A percentile compares a stretch with the other conserved stretches of the same genome.
phyloP scores from a whole-genome alignment of 768 basidiomycete genomes.

The Amanita polypyramis region DNA sequence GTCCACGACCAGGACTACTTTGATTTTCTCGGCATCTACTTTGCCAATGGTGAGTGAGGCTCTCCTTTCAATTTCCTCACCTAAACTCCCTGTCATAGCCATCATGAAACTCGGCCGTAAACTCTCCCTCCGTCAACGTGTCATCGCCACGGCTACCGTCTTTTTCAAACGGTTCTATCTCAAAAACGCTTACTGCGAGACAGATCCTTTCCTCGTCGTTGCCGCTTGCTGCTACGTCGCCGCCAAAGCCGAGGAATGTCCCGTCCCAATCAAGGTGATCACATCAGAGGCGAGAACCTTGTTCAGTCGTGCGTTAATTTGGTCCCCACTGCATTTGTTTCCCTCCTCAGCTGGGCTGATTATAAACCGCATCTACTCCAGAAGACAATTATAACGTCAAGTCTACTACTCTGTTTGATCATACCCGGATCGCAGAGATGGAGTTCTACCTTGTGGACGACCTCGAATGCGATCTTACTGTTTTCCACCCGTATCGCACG shows the following conservation, averaged over 20 bases:
- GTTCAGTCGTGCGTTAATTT: constrained; percentile 50
- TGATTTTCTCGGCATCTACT: constrained; percentile 80
- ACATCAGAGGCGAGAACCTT: constrained; percentile 72
- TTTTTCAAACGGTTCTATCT: constrained; percentile 97
- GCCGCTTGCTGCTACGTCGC: constrained; percentile 94
- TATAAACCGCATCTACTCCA: no score
- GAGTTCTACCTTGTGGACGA: constrained; percentile 98
- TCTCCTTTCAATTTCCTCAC: no score
- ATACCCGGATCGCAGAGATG: constrained; percentile 94
- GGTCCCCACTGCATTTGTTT: no score
- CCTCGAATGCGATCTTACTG: constrained; percentile 85
- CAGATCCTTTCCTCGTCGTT: constrained; percentile 88
- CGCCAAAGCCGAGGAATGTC: constrained; percentile 94
- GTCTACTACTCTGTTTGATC: constrained; percentile 82
- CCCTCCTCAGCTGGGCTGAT: not conserved
- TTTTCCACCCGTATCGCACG: constrained; percentile 94
- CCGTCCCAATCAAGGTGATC: constrained; percentile 89
- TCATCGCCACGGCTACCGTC: constrained; percentile 88
- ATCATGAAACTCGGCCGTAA: constrained; percentile 84
- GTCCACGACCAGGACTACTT: constrained; percentile 67
- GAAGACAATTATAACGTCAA: constrained; percentile 65
- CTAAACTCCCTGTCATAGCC: no score
- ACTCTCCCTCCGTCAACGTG: constrained; percentile 75
- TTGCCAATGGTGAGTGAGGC: constrained; percentile 57
- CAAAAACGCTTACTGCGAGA: constrained; percentile 92